Percentiles rank a stretch among this genome's conserved stretches.
phyloP scores from a whole-genome alignment of 2,329 filamentous ascomycete species.

The Penicillium capsulatum region DNA sequence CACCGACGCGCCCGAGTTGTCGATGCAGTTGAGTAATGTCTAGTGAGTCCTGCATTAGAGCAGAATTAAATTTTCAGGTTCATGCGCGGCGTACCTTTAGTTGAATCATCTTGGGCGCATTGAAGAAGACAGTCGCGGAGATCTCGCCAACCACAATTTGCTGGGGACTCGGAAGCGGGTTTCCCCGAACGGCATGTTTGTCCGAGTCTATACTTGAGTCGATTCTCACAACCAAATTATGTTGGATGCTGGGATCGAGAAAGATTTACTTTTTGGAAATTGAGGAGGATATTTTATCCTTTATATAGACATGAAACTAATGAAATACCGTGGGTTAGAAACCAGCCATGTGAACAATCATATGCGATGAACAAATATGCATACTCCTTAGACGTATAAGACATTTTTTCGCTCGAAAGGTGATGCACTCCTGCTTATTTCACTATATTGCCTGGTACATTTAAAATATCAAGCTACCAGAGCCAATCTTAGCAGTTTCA shows the following conservation, averaged over 20 bases:
- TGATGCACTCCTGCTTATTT: no score
- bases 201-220: constrained; percentile 6
- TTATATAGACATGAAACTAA: neutral
- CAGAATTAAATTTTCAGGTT: neutral
- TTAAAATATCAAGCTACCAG: no score
- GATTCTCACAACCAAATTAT: no score
- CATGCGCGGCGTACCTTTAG: constrained; percentile 58
- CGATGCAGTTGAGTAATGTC: constrained; percentile 99
- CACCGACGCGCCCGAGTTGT: constrained; percentile 96
- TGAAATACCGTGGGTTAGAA: neutral
- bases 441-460: no score
- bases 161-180: constrained; percentile 16
- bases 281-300: neutral
- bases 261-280: neutral
- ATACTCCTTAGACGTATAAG: no score
- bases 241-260: no score
- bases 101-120: constrained; percentile 73
- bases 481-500: no score
- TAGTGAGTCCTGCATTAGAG: constrained; percentile 38
- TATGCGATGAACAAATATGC: no score
- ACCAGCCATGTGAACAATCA: no score
- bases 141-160: constrained; percentile 21
- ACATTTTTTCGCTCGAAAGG: no score
- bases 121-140: constrained; percentile 15
- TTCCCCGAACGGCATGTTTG: constrained; percentile 19